Conservation (phyloP, 495 filamentous ascomycete species). For the Hypoxylon rickii region DNA sequence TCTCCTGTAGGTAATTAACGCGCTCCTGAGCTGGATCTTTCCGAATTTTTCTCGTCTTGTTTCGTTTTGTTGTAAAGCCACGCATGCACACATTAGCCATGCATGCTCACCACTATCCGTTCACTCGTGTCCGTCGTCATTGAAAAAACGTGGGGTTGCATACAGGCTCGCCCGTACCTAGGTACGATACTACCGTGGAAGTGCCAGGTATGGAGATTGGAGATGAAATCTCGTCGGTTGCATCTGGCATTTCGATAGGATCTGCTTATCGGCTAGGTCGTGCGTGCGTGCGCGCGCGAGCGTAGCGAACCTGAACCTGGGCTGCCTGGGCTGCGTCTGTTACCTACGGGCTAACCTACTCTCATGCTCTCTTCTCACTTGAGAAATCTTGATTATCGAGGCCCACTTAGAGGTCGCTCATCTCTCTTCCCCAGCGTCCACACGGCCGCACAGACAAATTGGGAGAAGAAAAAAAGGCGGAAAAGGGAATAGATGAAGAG, state of each 20-base stretch:
- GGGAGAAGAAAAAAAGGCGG: constrained; percentile 10
- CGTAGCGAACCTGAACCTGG: no score
- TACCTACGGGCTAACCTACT: not conserved
- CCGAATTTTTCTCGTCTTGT: constrained; percentile 32
- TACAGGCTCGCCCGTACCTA: constrained; percentile 15
- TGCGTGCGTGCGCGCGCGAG: constrained; percentile 11
- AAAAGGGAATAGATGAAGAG: constrained; percentile 17
- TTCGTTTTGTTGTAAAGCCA: constrained; percentile 22
- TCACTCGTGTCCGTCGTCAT: constrained; percentile 27
- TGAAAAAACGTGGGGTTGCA: constrained; percentile 35
- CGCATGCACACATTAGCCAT: constrained; percentile 19
- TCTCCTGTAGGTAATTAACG: no score
- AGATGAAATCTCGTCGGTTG: constrained; percentile 28
- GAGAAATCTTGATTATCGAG: constrained; percentile 26
- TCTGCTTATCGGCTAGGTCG: constrained; percentile 26
- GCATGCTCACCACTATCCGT: constrained; percentile 22
- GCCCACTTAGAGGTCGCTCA: constrained; percentile 18
- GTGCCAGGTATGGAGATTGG: constrained; percentile 17
- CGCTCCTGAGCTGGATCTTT: not conserved
- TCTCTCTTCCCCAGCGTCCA: constrained; percentile 16
- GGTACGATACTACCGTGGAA: not conserved
- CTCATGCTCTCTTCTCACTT: not conserved
- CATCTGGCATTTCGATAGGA: constrained; percentile 36
- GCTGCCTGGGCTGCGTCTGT: no score
- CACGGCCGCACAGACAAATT: not conserved